phyloP scores from a whole-genome alignment of 1,284 basidiomycete species.

The Afroboletus lepidellus region DNA sequence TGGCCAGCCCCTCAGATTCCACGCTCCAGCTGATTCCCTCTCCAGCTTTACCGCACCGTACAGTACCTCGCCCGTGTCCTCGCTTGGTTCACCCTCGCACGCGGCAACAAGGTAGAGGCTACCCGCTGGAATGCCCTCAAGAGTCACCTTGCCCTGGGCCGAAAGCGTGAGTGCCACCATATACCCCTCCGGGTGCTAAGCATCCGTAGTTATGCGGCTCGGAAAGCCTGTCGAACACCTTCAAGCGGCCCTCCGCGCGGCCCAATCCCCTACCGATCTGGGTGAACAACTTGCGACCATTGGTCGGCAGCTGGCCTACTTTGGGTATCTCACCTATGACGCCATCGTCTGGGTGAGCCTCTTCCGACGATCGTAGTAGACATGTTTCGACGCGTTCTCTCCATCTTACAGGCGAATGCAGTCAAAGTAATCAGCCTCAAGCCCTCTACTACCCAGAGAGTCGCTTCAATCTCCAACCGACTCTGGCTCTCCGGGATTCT shows the following conservation, averaged over 20 bases:
- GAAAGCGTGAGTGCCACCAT: conserved; percentile 62
- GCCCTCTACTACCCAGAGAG: conserved; percentile 62
- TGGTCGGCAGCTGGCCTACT: conserved; percentile 86
- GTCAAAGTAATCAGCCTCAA: conserved; percentile 69
- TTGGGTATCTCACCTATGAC: conserved; percentile 86
- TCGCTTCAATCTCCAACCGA: conserved; percentile 75
- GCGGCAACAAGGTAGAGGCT: conserved; percentile 65
- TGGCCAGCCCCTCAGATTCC: conserved; percentile 3
- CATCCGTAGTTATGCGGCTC: conserved; percentile 76
- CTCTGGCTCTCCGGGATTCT: conserved; percentile 92
- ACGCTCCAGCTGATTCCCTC: background rate
- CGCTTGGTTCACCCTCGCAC: conserved; percentile 75
- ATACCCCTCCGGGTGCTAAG: conserved; percentile 7
- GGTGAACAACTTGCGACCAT: conserved; percentile 83
- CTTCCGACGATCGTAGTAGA: background rate
- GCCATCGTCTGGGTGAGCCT: conserved; percentile 79
- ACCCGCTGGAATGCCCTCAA: conserved; percentile 80
- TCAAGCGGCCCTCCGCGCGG: conserved; percentile 86
- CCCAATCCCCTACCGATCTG: conserved; percentile 54
- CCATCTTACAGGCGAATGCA: conserved; percentile 52
- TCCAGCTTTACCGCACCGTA: conserved; percentile 83
- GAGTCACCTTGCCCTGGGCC: conserved; percentile 69
- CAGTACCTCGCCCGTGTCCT: conserved; percentile 93
- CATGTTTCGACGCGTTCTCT: background rate
- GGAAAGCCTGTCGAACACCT: conserved; percentile 95